These are phyloP conservation scores for Heliamphora exappendiculata DNA, from an alignment of 148 eudicot species.

Conservation along the genomic window DNA sequence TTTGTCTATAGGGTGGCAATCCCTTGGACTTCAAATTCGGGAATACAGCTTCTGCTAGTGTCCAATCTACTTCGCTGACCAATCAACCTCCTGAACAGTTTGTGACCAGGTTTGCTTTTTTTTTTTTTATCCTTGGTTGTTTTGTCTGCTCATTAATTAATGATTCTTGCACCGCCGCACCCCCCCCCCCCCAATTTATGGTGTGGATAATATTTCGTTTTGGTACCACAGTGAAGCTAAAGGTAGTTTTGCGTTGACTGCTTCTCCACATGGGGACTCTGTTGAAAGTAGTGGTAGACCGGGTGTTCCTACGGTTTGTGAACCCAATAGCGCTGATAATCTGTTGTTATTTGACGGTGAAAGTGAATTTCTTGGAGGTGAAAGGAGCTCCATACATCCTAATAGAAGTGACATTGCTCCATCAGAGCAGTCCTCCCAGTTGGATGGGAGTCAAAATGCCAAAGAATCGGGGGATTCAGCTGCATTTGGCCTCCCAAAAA, in stretches of 20 bases:
- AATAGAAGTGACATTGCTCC: conserved; percentile 37
- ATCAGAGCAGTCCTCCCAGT: conserved; percentile 58
- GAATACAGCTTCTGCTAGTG: conserved; percentile 61
- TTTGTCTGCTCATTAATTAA: background rate
- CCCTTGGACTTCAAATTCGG: conserved; percentile 85
- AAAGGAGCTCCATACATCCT: conserved; percentile 36
- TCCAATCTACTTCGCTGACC: conserved; percentile 76
- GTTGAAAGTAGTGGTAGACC: conserved; percentile 93
- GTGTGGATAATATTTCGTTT: conserved; percentile 3
- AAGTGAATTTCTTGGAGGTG: conserved; percentile 50
- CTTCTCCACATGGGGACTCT: conserved; percentile 93
- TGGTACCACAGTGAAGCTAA: conserved; percentile 70
- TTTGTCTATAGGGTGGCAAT: conserved; percentile 68
- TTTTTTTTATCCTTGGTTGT: background rate
- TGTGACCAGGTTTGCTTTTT: conserved; percentile 43
- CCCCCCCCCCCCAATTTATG: too few species aligned
- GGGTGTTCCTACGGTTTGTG: conserved; percentile 50
- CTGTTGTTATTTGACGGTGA: conserved; percentile 73
- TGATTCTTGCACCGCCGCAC: background rate
- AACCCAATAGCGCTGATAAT: conserved; percentile 96
- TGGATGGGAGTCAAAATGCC: too few species aligned
- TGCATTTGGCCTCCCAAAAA: conserved; percentile 53
- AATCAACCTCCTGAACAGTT: conserved; percentile 56
- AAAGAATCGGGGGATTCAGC: conserved; percentile 60
- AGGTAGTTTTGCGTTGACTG: conserved; percentile 78